phyloP scores from a whole-genome alignment of 2,329 filamentous ascomycete species.

The Ascochyta fabae region DNA sequence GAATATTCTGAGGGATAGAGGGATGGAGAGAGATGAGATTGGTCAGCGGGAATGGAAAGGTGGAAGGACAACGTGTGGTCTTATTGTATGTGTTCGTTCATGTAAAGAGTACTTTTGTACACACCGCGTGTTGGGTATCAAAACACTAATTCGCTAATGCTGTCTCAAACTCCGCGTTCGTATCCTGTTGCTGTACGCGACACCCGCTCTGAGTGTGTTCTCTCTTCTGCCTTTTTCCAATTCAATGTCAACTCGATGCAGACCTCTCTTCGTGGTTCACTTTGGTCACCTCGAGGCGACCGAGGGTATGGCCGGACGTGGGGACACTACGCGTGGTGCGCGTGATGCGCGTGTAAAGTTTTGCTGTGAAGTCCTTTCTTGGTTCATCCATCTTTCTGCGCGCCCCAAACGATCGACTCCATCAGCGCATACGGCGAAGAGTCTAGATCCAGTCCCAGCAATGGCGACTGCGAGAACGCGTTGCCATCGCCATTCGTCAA shows the following conservation, averaged over 20 bases:
- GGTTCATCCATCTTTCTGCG: constrained; percentile 41
- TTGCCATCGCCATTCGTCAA: constrained; percentile 41
- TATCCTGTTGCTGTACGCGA: background rate
- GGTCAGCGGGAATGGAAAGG: too few relatives aligned
- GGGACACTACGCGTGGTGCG: background rate
- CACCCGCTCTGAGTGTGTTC: background rate
- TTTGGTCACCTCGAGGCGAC: background rate
- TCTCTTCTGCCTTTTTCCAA: background rate
- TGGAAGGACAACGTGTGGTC: too few relatives aligned
- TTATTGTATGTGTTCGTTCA: background rate
- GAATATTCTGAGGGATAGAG: too few relatives aligned
- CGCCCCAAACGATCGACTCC: constrained; percentile 56
- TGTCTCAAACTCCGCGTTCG: background rate
- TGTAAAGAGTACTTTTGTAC: background rate
- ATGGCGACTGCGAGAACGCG: constrained; percentile 43
- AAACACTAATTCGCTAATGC: background rate
- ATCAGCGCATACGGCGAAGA: constrained; percentile 56
- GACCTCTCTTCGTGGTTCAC: background rate
- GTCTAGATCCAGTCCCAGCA: constrained; percentile 50
- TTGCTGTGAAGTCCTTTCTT: background rate
- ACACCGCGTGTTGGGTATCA: background rate
- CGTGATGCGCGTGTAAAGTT: background rate
- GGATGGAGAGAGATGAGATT: too few relatives aligned
- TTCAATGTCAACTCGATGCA: background rate
- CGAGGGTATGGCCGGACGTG: background rate